phyloP scores from a whole-genome alignment of 2,329 filamentous ascomycete genomes.

The Nemania serpens region DNA sequence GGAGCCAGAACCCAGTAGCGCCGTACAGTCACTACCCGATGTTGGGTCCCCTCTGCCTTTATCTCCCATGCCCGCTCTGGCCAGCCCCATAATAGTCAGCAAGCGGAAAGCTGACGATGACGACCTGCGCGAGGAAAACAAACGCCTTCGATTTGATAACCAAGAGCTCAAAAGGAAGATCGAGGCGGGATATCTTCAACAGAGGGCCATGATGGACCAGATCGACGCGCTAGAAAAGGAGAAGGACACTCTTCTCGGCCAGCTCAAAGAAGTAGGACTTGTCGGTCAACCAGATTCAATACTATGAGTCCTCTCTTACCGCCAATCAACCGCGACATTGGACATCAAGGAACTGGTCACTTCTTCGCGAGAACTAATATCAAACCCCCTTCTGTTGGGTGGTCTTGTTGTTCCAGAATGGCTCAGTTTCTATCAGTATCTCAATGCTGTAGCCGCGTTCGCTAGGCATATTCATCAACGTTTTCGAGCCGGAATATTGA shows the following conservation, averaged over 20 bases:
- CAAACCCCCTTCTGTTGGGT: neutral
- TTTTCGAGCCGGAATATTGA: too few species aligned
- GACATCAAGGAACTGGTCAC: neutral
- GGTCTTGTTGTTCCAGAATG: too few species aligned
- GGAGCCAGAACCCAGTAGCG: constrained; percentile 35
- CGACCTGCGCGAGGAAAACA: constrained; percentile 68
- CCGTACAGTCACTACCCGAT: neutral
- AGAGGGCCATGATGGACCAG: constrained; percentile 28
- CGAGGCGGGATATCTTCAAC: constrained; percentile 25
- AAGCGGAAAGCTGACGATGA: constrained; percentile 52
- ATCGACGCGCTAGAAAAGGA: constrained; percentile 23
- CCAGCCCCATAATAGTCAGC: constrained; percentile 38
- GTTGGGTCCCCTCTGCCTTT: neutral
- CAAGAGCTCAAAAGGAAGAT: constrained; percentile 52
- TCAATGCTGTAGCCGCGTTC: too few species aligned
- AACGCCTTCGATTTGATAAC: constrained; percentile 68
- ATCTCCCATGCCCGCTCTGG: neutral
- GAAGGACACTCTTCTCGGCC: constrained; percentile 6
- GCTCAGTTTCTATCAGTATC: too few species aligned
- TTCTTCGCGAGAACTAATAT: neutral
- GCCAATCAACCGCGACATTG: neutral
- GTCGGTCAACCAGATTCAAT: neutral
- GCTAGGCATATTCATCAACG: too few species aligned
- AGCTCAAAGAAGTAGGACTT: constrained; percentile 3
- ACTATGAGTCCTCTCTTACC: neutral